Evolutionary conservation across 2,329 filamentous ascomycete species (phyloP), one percentile per base, ranked within the genome.

Genomic region (Hypoxylon sp.): DNA sequence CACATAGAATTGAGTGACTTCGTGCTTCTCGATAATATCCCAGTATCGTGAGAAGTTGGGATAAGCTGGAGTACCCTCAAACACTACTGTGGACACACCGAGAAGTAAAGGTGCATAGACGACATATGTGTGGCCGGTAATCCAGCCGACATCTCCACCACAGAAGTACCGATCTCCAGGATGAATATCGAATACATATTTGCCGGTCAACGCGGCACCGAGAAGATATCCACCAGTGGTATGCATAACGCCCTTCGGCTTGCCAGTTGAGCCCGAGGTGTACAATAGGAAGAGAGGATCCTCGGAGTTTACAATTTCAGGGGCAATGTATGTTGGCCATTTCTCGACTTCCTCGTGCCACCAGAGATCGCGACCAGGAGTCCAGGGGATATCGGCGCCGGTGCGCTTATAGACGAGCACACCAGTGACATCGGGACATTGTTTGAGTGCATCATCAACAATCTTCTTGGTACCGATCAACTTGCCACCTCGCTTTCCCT

Each of bases 331-430:
- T 75, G 89, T 87, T 70, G 96, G 96, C 89, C 93, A 98, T 85
- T 98, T 98, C 80, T 97, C 93, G 60, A 95, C 90, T 87, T 98
- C 95, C 84, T 98, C 96, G 81, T 98, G 94, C 96, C 96, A 99
- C 96, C 96, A 99, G 78, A 89, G 87, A 81, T 99, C 96, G 76
- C 96, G 90, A 72, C 93, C 94, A 73, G 89, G 82, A 57, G 93
- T 97, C 92, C 92, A 95, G 71, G 95, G 94, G 19, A 98, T 90
- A 58, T 98, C 94, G 52, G 94, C 91, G 57, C 95, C 95, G 38
- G 96, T 99, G 75, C 96, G 92, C 88, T 97, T 95, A 87, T 91
- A 98, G 62, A 99, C 96, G 41, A 99, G 86, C 74, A 93, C 93
- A 80, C 92, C 89, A 45, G 86, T 89, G 72, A 99, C 92, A 74